Conservation (phyloP, 768 basidiomycete species). For the Dioszegia crocea region DNA sequence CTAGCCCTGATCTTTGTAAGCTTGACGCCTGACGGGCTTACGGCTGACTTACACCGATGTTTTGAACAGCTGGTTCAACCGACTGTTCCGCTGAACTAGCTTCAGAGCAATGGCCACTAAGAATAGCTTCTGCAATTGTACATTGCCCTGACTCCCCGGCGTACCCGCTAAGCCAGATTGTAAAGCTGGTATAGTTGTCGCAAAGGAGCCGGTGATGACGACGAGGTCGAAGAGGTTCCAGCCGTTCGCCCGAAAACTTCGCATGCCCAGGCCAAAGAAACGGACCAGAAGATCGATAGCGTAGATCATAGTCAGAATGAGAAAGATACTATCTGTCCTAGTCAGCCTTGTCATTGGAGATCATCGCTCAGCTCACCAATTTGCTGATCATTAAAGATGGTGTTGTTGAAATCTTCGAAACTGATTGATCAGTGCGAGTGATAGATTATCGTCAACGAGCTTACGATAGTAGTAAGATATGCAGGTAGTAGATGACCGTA, state of each 20-base stretch:
- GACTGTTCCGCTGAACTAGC: constrained; percentile 79
- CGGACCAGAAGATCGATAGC: constrained; percentile 71
- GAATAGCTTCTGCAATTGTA: constrained; percentile 59
- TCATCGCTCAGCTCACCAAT: constrained; percentile 4
- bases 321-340: constrained; percentile 66
- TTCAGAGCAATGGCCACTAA: constrained; percentile 91
- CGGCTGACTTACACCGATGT: constrained; percentile 77
- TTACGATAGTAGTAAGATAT: constrained; percentile 61
- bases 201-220: constrained; percentile 73
- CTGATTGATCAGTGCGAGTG: constrained; percentile 59
- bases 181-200: constrained; percentile 73
- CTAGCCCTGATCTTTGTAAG: constrained; percentile 72
- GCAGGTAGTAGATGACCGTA: constrained; percentile 72
- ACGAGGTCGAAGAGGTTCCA: constrained; percentile 91
- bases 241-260: constrained; percentile 77
- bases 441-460: no score
- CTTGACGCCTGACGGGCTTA: no score
- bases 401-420: constrained; percentile 70
- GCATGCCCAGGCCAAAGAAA: constrained; percentile 77
- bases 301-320: constrained; percentile 68
- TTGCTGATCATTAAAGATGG: constrained; percentile 53
- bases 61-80: constrained; percentile 92
- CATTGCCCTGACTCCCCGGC: constrained; percentile 24
- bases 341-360: neutral
- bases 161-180: constrained; percentile 25